Base-by-base conservation (phyloP, 2,329 filamentous ascomycete genomes). In the Fulvia fulva region DNA sequence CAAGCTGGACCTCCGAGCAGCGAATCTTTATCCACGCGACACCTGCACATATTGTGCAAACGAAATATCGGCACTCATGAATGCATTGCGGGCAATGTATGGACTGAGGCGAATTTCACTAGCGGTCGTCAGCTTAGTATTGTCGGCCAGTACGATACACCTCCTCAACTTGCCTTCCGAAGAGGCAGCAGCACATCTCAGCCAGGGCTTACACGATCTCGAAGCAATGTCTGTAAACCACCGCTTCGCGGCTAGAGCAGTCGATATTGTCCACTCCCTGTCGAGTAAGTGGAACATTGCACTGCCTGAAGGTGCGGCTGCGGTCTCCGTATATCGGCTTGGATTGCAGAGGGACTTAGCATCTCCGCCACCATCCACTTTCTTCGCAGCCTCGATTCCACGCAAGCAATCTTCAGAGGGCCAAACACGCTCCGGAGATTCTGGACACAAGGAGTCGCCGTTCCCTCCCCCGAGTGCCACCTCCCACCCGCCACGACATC, bases 1-100 rank as follows among this genome's bases (percentile, higher is more conserved):
- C 67, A 89, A 89, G 65, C 80, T 87, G 22, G 75, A 79, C 52
- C 65, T 79, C 14, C 67, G 74, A 50, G 82, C 84, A 8, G 88
- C 85, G 7, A 81, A 82, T 53, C 77, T 89, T 1, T 78, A 79
- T 3, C 87, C 87, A 7, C 81, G 82, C 41, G 85, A 88, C 61
- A 83, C 88, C 16, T 90, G 87, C 71, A 80, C 80, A n/a, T 71
- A 73, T 44, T 74, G 73, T 45, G 77, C 77, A 2, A 78, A 78
- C 57, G 73, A 74, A 53, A 76, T 79, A 1, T 76, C 77, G 1
- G 68, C 67, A 5, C 67, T 80, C 4, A 69, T 76, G 58, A 73
- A 73, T 37, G 68, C 73, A 14, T 76, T 80, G 51, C 74, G 77
- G 23, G 68, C 69, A n/a, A 69, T 76, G 61, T 80, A 80, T 60